Conservation (phyloP, 805 yeast genomes). For the Teunomyces kruisii region DNA sequence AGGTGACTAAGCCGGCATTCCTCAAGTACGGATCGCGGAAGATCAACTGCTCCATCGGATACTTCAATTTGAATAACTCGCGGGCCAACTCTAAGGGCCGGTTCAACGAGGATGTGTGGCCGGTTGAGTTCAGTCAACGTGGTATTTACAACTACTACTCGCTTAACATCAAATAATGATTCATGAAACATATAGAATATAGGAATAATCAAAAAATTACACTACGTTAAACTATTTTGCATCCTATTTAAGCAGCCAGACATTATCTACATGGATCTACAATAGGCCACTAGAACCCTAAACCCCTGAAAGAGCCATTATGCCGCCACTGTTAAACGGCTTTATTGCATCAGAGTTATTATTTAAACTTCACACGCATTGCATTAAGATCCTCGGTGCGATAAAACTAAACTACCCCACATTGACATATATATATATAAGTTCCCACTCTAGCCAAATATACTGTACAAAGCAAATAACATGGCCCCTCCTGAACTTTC, state of each 20-base stretch:
- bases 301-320: no score
- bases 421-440: no score
- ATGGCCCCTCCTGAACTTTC: conserved; percentile 24
- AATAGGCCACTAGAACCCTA: no score
- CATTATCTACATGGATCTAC: no score
- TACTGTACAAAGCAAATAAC: not conserved
- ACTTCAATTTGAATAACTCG: conserved; percentile 38
- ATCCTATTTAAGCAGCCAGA: no score
- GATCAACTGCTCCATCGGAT: conserved; percentile 55
- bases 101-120: conserved; percentile 45
- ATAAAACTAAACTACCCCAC: not conserved
- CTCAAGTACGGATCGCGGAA: conserved; percentile 54
- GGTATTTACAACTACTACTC: conserved; percentile 62
- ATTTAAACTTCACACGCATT: not conserved
- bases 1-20: conserved; percentile 46
- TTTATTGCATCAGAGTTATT: not conserved
- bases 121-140: conserved; percentile 50
- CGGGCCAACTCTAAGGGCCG: conserved; percentile 32
- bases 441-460: not conserved
- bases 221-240: no score
- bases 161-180: conserved; percentile 41
- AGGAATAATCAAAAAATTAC: not conserved
- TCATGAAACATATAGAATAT: not conserved
- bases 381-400: not conserved
- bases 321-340: not conserved